Conservation (phyloP, 352 stramenopile genomes). For the Phytophthora melonis region DNA sequence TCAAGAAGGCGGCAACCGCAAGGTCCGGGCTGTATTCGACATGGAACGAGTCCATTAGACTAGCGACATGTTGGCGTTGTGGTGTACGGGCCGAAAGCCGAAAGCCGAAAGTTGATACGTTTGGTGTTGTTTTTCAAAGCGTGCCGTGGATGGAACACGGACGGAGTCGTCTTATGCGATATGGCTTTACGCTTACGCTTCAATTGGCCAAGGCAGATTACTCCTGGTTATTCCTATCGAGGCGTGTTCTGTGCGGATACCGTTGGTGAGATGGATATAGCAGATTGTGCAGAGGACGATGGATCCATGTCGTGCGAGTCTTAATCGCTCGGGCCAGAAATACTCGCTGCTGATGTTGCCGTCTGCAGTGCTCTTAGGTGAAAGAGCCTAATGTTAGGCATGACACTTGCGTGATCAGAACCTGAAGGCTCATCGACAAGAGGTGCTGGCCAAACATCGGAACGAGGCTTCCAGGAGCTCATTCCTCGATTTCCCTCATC, state of each 20-base stretch:
- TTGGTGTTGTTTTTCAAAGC: constrained; percentile 9
- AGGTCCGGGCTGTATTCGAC: constrained; percentile 52
- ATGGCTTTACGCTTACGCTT: constrained; percentile 10
- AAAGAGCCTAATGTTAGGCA: constrained; percentile 29
- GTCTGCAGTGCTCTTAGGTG: not conserved
- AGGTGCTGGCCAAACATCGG: not conserved
- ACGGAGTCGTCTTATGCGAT: constrained; percentile 13
- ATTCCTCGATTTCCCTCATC: constrained; percentile 41
- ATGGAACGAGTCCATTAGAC: constrained; percentile 22
- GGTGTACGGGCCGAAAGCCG: constrained; percentile 9
- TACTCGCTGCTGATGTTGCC: constrained; percentile 9
- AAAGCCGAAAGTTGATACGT: constrained; percentile 15
- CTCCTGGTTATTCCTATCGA: constrained; percentile 17
- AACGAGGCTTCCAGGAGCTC: constrained; percentile 5
- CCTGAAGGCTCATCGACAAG: constrained; percentile 14
- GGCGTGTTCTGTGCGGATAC: constrained; percentile 16
- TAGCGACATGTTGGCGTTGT: constrained; percentile 10
- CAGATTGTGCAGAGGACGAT: constrained; percentile 12
- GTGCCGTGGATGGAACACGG: constrained; percentile 11
- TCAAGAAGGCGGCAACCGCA: constrained; percentile 32
- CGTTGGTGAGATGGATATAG: constrained; percentile 23
- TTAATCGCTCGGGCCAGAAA: constrained; percentile 21
- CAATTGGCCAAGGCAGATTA: constrained; percentile 6
- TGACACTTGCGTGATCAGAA: constrained; percentile 24
- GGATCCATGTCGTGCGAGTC: not conserved